Base-by-base conservation (phyloP, 495 filamentous ascomycete genomes). In the Talaromyces adpressus region DNA sequence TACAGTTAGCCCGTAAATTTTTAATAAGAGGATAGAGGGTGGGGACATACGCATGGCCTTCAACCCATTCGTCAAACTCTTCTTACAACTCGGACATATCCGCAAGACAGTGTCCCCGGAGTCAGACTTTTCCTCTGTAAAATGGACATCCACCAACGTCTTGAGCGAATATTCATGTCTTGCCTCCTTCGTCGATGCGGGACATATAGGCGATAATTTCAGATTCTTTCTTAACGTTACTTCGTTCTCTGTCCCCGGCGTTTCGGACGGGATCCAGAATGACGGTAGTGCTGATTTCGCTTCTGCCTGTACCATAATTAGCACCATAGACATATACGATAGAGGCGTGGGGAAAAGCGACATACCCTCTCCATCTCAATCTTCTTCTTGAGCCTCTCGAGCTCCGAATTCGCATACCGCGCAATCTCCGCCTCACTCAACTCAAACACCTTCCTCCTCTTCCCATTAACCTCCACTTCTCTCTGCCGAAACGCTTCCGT, bases 211-310 rank as follows among this genome's bases (percentile, higher is more conserved):
- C 20, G 83, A 81, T 63, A 84, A 74, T 69, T 96, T 96, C 57
- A 79, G 70, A 36, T 86, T 79, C 70, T 87, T 90, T 23, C 80
- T 81, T 4, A 73, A 70, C 54, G 79, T 76, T 57, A 82, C 80
- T 63, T 77, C 74, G 2, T 72, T 70, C 65, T 88, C 79, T 12
- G 73, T 79, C 7, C 57, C 67, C n/a, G 93, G 92, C 0, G 91
- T 94, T 32, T 95, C 78, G 1, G 90, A 89, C 0, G 94, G 93
- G 0, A 95, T 88, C 94, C 94, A 98, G 78, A 98, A 98, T 3
- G 92, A 94, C 0, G 92, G 91, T 0, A 97, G 76, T n/a, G 84
- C 86, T 0, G 86, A 86, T 69, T 90, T 89, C 0, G 85, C 83
- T 75, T 83, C 69, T 22, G 67, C 63, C 68, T 73, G 32, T 56